Percentiles rank a stretch among this genome's conserved stretches.
Evolutionary conservation across 148 eudicot genomes (phyloP).

Genomic region (Vaccinium darrowii): DNA sequence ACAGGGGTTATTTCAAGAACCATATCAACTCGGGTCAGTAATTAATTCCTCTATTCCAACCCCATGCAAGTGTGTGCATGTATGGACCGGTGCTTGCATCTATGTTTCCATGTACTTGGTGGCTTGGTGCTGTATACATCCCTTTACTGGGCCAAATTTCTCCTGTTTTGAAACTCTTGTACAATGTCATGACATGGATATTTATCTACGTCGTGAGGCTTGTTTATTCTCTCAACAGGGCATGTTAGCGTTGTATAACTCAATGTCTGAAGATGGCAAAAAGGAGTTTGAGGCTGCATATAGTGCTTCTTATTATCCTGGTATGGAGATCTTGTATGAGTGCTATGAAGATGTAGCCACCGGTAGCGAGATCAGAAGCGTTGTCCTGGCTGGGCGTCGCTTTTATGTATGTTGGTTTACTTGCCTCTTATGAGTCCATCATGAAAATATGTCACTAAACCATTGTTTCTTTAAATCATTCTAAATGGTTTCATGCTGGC

Average conservation of each 20-base stretch:
- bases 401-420: conserved; percentile 59
- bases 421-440: neutral
- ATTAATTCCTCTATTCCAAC: neutral
- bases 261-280: conserved; percentile 77
- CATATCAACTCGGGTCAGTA: conserved; percentile 77
- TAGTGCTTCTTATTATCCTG: conserved; percentile 92
- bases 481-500: neutral
- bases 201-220: neutral
- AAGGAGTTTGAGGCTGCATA: conserved; percentile 86
- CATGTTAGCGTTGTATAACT: conserved; percentile 80
- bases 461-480: neutral
- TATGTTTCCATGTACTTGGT: neutral
- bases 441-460: neutral
- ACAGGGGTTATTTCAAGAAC: conserved; percentile 88
- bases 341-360: conserved; percentile 98
- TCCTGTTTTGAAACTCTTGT: neutral
- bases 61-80: neutral
- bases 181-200: no score
- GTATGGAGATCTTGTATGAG: conserved; percentile 94
- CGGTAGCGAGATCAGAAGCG: conserved; percentile 94
- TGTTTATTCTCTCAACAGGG: conserved; percentile 46
- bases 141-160: neutral
- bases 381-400: conserved; percentile 99
- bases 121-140: neutral
- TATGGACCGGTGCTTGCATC: neutral